Conservation (phyloP, 768 basidiomycete genomes). For the Boletellus ananas region DNA sequence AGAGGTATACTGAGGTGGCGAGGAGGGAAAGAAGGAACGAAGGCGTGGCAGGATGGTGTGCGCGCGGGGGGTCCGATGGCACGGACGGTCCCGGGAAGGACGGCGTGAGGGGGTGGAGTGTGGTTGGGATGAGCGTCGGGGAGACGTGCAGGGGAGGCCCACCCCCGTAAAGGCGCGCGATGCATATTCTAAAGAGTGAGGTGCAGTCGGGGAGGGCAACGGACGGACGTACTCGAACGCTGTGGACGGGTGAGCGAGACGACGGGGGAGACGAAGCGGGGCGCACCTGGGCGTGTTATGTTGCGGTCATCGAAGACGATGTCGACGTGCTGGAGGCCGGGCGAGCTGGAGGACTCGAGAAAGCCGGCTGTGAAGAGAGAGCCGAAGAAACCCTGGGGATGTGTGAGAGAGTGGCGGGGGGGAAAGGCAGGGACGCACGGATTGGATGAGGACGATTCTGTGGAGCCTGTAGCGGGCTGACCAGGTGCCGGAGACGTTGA, state of each 20-base stretch:
- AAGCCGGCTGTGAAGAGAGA: constrained; percentile 84
- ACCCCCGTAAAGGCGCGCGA: constrained; percentile 83
- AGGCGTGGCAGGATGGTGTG: constrained; percentile 73
- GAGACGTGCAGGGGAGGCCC: constrained; percentile 73
- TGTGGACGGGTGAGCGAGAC: constrained; percentile 27
- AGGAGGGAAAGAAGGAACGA: constrained; percentile 82
- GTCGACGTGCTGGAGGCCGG: constrained; percentile 51
- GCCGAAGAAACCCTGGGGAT: constrained; percentile 76
- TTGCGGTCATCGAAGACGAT: constrained; percentile 80
- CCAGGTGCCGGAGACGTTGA: constrained; percentile 68
- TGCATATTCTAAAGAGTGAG: constrained; percentile 59
- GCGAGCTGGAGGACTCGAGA: constrained; percentile 47
- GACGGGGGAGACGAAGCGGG: not conserved
- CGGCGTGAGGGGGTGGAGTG: constrained; percentile 66
- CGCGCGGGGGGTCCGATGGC: constrained; percentile 36
- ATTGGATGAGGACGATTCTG: constrained; percentile 83
- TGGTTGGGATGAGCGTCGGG: constrained; percentile 59
- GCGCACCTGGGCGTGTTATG: constrained; percentile 80
- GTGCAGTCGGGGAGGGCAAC: not conserved
- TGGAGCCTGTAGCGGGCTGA: constrained; percentile 75
- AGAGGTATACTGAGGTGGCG: constrained; percentile 83
- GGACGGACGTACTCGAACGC: constrained; percentile 78
- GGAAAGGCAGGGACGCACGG: constrained; percentile 45
- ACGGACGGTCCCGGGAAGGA: constrained; percentile 43
- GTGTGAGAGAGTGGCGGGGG: not conserved